phyloP scores from a whole-genome alignment of 306 rosid genomes.

The Oxytropis ochrocephala region DNA sequence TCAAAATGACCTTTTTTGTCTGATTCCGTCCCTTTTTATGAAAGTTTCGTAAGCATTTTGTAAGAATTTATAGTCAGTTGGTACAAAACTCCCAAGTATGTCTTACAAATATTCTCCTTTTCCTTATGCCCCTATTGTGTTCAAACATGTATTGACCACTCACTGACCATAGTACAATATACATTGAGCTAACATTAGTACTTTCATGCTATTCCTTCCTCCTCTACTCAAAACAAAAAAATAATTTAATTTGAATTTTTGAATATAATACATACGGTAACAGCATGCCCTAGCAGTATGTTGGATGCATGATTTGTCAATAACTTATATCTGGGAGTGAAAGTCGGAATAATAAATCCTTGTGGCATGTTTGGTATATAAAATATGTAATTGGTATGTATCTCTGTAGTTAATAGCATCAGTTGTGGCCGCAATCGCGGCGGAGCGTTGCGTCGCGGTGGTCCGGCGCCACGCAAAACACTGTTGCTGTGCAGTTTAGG shows the following conservation, averaged over 20 bases:
- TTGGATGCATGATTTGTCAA: not conserved
- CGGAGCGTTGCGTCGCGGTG: too few species aligned
- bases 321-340: not conserved
- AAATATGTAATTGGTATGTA: not conserved
- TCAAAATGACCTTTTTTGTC: not conserved
- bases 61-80: not conserved
- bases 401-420: too few species aligned
- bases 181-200: not conserved
- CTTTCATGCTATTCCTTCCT: not conserved
- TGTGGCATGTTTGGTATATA: not conserved
- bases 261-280: not conserved
- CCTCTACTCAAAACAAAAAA: not conserved
- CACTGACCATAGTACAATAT: not conserved
- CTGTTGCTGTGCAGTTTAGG: too few species aligned
- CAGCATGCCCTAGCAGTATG: not conserved
- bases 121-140: not conserved
- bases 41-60: not conserved
- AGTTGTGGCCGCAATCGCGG: too few species aligned
- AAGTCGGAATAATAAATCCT: not conserved
- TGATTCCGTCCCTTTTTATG: not conserved
- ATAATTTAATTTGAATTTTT: not conserved
- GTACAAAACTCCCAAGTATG: not conserved
- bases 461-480: too few species aligned
- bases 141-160: not conserved
- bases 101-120: not conserved